phyloP scores from a whole-genome alignment of 2,329 filamentous ascomycete genomes.

The Trichoderma sp. region DNA sequence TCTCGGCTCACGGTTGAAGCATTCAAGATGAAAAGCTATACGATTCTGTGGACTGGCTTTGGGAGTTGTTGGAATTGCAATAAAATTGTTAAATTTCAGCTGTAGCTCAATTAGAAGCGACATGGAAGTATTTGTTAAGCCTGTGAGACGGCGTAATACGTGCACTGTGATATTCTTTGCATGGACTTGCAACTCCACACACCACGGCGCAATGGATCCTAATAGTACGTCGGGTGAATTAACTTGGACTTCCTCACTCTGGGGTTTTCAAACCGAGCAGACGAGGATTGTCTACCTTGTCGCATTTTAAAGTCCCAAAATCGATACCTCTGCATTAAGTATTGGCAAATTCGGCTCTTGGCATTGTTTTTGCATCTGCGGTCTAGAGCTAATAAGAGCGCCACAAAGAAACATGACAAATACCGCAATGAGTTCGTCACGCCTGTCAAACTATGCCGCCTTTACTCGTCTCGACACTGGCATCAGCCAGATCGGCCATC shows the following conservation, averaged over 20 bases:
- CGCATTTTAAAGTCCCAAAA: neutral
- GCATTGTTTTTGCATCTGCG: neutral
- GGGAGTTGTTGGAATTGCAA: neutral
- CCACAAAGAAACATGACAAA: neutral
- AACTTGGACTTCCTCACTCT: neutral
- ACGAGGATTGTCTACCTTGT: neutral
- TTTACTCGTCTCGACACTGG: neutral
- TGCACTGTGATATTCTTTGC: neutral
- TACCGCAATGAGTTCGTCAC: slow-evolving; percentile 17
- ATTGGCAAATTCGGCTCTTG: neutral
- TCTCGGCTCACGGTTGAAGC: neutral
- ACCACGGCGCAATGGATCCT: neutral
- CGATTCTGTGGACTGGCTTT: neutral
- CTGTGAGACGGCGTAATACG: neutral
- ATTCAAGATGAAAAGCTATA: neutral
- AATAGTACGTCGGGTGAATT: neutral
- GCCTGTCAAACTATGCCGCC: slow-evolving; percentile 8
- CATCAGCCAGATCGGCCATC: slow-evolving; percentile 1
- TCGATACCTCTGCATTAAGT: neutral
- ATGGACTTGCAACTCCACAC: slow-evolving; percentile 1
- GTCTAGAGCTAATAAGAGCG: neutral
- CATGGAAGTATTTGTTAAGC: neutral
- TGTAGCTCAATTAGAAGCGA: neutral
- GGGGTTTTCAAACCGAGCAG: neutral
- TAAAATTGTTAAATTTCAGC: neutral